phyloP scores from a whole-genome alignment of 768 basidiomycete species.

The Astraeus odoratus region DNA sequence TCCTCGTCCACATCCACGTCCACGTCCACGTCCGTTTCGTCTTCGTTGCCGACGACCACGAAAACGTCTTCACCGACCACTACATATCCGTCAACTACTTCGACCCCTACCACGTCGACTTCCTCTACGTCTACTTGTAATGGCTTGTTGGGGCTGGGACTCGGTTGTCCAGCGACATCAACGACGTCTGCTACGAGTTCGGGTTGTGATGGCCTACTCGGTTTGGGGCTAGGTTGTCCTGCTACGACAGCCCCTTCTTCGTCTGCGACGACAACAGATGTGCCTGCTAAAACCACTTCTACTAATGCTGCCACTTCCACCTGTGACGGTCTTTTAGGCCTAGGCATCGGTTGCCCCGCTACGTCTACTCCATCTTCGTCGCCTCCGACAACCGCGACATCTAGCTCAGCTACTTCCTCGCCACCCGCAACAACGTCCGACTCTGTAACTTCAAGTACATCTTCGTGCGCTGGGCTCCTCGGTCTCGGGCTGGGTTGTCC shows the following conservation, averaged over 20 bases:
- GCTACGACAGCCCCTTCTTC: background rate
- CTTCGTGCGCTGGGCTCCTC: conserved; percentile 6
- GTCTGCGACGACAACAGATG: conserved; percentile 1
- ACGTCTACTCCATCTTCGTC: background rate
- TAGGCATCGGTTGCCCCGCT: conserved; percentile 8
- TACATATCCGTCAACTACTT: background rate
- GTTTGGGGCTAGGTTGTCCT: conserved; percentile 4
- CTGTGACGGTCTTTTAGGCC: conserved; percentile 7
- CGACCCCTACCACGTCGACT: background rate
- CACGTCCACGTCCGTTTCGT: background rate
- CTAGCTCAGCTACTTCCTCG: too few species aligned
- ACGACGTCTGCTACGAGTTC: conserved; percentile 1
- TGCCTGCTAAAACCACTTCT: conserved; percentile 1
- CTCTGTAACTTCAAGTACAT: background rate
- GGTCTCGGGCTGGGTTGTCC: conserved; percentile 11
- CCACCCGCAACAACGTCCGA: too few species aligned
- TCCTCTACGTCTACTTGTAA: conserved; percentile 10
- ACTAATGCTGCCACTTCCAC: conserved; percentile 2
- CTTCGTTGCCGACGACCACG: background rate
- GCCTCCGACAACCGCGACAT: background rate
- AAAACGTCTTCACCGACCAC: background rate
- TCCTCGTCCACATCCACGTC: conserved; percentile 4
- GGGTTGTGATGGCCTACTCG: background rate
- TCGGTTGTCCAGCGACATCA: conserved; percentile 11
- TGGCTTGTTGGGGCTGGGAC: conserved; percentile 14